Percentiles rank a stretch among this genome's conserved stretches.
Evolutionary conservation across 2,329 filamentous ascomycete genomes (phyloP).

Genomic region (Tothia fuscella): DNA sequence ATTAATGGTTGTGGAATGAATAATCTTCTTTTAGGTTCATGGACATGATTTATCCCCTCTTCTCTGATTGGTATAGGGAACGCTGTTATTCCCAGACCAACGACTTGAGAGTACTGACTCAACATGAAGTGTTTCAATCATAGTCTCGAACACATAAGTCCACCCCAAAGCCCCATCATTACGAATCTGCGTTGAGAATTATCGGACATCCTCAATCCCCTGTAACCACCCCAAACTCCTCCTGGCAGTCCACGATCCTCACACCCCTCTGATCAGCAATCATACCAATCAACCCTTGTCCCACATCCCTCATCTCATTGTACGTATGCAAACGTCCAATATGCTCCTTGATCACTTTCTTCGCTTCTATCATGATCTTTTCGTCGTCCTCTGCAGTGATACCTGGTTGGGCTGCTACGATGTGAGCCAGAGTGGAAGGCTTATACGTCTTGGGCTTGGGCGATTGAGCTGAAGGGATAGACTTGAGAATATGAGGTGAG

Average conservation of each 20-base stretch:
- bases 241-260: slow-evolving; percentile 37
- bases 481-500: slow-evolving; percentile 4
- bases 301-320: slow-evolving; percentile 60
- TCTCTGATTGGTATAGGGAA: too few relatives aligned
- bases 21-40: too few relatives aligned
- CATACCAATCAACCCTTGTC: slow-evolving; percentile 52
- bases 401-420: background rate
- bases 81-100: too few relatives aligned
- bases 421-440: slow-evolving; percentile 6
- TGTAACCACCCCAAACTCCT: slow-evolving; percentile 33
- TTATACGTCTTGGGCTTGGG: background rate
- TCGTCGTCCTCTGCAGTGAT: slow-evolving; percentile 9
- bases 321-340: slow-evolving; percentile 56
- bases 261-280: slow-evolving; percentile 53
- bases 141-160: background rate
- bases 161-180: background rate
- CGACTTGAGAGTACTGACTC: background rate
- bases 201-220: slow-evolving; percentile 24
- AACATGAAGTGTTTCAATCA: background rate
- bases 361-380: slow-evolving; percentile 30
- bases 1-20: too few relatives aligned
- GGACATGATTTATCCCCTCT: too few relatives aligned
- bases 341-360: slow-evolving; percentile 46
- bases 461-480: background rate
- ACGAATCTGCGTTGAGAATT: background rate